A percentile compares a stretch with the other conserved stretches of the same genome.
These are phyloP conservation scores for Boletus pseudo-olivaceus DNA, from an alignment of 768 basidiomycete species.

Conservation along the genomic window DNA sequence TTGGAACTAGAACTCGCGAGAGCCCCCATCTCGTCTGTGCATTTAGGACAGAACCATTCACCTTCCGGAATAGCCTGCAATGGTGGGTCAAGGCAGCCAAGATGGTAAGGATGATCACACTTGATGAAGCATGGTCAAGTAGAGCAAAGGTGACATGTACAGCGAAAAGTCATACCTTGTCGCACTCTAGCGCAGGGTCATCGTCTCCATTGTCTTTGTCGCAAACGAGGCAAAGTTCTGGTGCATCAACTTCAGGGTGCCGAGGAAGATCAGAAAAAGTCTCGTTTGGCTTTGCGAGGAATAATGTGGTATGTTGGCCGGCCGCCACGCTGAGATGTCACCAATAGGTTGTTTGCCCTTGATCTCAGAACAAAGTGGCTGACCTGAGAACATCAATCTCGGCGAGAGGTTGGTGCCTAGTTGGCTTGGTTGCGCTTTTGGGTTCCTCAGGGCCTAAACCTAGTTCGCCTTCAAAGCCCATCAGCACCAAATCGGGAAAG, in stretches of 20 bases:
- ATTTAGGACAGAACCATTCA: conserved; percentile 89
- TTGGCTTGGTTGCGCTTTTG: conserved; percentile 85
- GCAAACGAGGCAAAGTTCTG: conserved; percentile 71
- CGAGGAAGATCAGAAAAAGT: conserved; percentile 75
- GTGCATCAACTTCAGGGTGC: conserved; percentile 74
- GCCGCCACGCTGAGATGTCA: conserved; percentile 61
- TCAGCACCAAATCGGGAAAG: not conserved
- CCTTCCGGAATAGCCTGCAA: conserved; percentile 76
- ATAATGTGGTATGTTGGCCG: conserved; percentile 81
- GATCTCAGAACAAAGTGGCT: conserved; percentile 40
- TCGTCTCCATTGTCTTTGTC: conserved; percentile 66
- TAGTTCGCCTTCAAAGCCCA: conserved; percentile 57
- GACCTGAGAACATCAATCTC: conserved; percentile 71
- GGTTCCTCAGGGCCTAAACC: conserved; percentile 77
- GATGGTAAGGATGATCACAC: conserved; percentile 90
- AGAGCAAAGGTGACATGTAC: not conserved
- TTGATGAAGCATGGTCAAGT: conserved; percentile 29
- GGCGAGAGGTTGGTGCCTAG: conserved; percentile 61
- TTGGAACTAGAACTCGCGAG: conserved; percentile 23
- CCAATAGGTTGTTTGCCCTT: not conserved
- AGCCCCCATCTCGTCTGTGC: conserved; percentile 55
- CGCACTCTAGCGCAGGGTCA: conserved; percentile 79
- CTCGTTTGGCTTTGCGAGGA: conserved; percentile 74
- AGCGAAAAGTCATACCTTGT: conserved; percentile 56
- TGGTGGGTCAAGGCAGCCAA: conserved; percentile 77